phyloP scores from a whole-genome alignment of 192 early-diverging fungal species.

The Coemansia sp. region DNA sequence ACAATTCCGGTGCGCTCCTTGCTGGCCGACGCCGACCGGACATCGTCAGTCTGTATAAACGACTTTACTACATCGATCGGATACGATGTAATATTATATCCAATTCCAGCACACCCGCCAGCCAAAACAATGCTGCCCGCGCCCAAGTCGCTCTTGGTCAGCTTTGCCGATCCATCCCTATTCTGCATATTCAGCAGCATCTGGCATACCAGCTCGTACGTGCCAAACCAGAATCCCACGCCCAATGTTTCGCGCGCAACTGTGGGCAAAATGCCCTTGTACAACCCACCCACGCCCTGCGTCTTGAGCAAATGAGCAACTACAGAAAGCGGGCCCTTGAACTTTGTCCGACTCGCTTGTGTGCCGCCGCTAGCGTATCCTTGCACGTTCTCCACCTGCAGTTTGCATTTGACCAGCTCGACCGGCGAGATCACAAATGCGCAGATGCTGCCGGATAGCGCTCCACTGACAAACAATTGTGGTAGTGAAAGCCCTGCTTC shows the following conservation, averaged over 20 bases:
- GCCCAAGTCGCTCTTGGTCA: slow-evolving; percentile 71
- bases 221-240: slow-evolving; percentile 96
- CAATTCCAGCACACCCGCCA: slow-evolving; percentile 89
- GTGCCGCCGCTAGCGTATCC: slow-evolving; percentile 16
- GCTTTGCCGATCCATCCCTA: slow-evolving; percentile 15
- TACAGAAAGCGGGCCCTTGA: slow-evolving; percentile 60
- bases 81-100: slow-evolving; percentile 82
- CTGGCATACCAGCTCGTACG: slow-evolving; percentile 78
- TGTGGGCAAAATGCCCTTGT: slow-evolving; percentile 59
- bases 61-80: slow-evolving; percentile 95
- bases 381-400: slow-evolving; percentile 82
- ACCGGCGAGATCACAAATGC: slow-evolving; percentile 91
- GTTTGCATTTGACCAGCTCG: slow-evolving; percentile 94
- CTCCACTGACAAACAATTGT: slow-evolving; percentile 80
- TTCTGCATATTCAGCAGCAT: slow-evolving; percentile 46
- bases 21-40: slow-evolving; percentile 15
- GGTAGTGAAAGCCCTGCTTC: slow-evolving; percentile 57
- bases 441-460: slow-evolving; percentile 79
- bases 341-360: slow-evolving; percentile 14
- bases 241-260: slow-evolving; percentile 86
- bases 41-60: slow-evolving; percentile 85
- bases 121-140: slow-evolving; percentile 76
- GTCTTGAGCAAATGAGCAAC: slow-evolving; percentile 55
- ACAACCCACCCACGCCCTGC: slow-evolving; percentile 57
- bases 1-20: slow-evolving; percentile 52